phyloP scores from a whole-genome alignment of 2,329 filamentous ascomycete species.

The Verticillium zaregamsianum region DNA sequence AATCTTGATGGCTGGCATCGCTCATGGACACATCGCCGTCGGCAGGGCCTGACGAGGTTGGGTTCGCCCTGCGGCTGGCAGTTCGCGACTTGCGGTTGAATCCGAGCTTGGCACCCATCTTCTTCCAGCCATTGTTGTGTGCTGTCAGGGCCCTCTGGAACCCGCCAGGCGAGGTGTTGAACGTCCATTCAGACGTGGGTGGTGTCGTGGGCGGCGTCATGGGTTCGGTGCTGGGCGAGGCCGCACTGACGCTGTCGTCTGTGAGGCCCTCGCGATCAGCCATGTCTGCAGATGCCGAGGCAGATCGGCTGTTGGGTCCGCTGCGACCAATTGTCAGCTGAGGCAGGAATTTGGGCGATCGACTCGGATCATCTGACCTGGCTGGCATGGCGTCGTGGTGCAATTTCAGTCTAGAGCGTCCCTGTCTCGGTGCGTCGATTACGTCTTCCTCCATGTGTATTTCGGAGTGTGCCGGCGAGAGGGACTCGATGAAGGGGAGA shows the following conservation, averaged over 20 bases:
- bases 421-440: conserved; percentile 27
- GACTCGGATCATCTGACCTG: conserved; percentile 31
- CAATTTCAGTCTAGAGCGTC: conserved; percentile 34
- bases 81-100: conserved; percentile 49
- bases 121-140: conserved; percentile 59
- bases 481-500: conserved; percentile 80
- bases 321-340: conserved; percentile 34
- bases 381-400: conserved; percentile 25
- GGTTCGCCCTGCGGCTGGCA: conserved; percentile 36
- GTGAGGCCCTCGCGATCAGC: conserved; percentile 48
- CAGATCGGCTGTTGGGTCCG: conserved; percentile 34
- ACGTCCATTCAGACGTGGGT: conserved; percentile 55
- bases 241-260: conserved; percentile 63
- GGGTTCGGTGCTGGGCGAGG: conserved; percentile 54
- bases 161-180: conserved; percentile 46
- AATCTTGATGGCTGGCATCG: conserved; percentile 29
- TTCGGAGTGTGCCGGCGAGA: conserved; percentile 34
- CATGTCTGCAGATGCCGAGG: conserved; percentile 40
- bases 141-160: conserved; percentile 51
- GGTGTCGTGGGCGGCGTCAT: conserved; percentile 74
- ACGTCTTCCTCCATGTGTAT: conserved; percentile 28
- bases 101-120: conserved; percentile 57
- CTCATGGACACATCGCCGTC: conserved; percentile 31
- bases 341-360: conserved; percentile 43
- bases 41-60: conserved; percentile 39